Conservation (phyloP, 208 protist species). For the Leishmania guyanensis region DNA sequence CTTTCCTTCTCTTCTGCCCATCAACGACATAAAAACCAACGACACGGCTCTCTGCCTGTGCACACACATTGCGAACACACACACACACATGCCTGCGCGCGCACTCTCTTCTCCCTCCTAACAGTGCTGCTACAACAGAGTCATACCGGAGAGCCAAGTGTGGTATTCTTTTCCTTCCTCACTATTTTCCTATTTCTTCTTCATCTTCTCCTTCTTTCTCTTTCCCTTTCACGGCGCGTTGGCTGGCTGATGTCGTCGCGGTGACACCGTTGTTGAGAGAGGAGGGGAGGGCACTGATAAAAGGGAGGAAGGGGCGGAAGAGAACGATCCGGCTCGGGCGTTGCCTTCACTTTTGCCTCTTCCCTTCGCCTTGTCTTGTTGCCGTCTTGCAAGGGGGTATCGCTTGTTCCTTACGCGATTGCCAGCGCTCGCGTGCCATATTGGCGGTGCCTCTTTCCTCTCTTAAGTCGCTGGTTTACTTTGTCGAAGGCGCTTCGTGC, state of each 20-base stretch:
- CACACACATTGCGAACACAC: neutral
- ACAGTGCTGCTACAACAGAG: neutral
- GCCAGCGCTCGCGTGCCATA: neutral
- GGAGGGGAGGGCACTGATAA: neutral
- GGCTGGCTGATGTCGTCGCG: neutral
- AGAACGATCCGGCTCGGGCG: too few species aligned
- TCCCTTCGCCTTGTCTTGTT: too few species aligned
- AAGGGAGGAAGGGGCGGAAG: neutral
- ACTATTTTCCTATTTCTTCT: neutral
- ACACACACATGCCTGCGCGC: neutral
- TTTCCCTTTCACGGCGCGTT: neutral
- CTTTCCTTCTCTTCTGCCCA: neutral
- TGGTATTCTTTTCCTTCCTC: neutral
- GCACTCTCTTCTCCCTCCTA: neutral
- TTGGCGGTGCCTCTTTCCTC: neutral
- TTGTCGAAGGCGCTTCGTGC: neutral
- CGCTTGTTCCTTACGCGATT: neutral
- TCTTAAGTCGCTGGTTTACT: neutral
- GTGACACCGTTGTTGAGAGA: neutral
- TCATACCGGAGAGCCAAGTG: neutral
- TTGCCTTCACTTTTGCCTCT: too few species aligned
- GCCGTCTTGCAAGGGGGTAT: neutral
- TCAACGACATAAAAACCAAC: constrained; percentile 5
- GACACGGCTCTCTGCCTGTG: constrained; percentile 6
- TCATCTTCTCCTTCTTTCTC: neutral